Conservation (phyloP, 495 filamentous ascomycete species). For the Hypoxylon rickii region DNA sequence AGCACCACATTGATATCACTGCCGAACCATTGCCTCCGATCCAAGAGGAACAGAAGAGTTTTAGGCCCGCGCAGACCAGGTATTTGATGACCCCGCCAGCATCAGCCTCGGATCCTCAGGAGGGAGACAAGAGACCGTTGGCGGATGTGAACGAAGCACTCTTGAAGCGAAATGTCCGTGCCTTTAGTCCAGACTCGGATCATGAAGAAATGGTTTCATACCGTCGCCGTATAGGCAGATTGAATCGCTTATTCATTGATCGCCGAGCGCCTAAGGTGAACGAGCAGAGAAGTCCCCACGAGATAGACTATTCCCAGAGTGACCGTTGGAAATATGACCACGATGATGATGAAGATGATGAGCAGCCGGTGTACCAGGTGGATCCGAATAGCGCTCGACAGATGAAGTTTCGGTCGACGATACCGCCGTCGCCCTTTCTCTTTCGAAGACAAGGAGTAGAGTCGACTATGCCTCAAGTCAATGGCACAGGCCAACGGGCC, state of each 20-base stretch:
- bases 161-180: constrained; percentile 39
- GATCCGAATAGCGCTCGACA: constrained; percentile 72
- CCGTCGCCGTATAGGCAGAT: constrained; percentile 72
- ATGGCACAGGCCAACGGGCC: constrained; percentile 23
- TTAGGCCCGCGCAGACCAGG: constrained; percentile 77
- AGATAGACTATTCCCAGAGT: constrained; percentile 56
- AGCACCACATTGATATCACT: constrained; percentile 81
- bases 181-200: constrained; percentile 36
- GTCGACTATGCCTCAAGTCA: constrained; percentile 18
- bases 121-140: constrained; percentile 41
- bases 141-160: constrained; percentile 8
- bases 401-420: constrained; percentile 73
- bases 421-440: constrained; percentile 55
- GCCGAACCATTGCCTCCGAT: constrained; percentile 78
- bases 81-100: constrained; percentile 87
- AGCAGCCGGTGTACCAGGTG: constrained; percentile 65
- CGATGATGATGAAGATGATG: constrained; percentile 73
- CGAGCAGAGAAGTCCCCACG: constrained; percentile 56
- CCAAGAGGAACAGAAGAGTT: constrained; percentile 62
- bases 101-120: constrained; percentile 65
- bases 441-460: constrained; percentile 33
- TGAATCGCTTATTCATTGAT: constrained; percentile 81
- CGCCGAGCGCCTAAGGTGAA: constrained; percentile 51
- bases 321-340: constrained; percentile 87
- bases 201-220: constrained; percentile 57